Evolutionary conservation across 805 yeast species (phyloP).

Genomic region (Pichia eremophila): DNA sequence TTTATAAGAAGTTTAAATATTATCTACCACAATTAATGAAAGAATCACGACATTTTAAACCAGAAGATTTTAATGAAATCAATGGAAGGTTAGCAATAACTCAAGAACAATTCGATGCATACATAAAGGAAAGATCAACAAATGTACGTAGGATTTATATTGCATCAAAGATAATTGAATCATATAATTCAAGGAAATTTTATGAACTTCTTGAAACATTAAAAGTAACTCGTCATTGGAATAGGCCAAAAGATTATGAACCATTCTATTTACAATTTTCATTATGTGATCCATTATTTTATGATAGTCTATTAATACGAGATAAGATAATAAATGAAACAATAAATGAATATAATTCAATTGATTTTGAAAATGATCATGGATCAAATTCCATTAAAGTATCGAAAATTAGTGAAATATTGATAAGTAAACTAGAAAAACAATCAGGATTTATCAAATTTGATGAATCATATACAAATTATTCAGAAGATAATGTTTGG

Average conservation of each 20-base stretch:
- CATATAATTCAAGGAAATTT: conserved; percentile 1
- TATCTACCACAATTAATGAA: conserved; percentile 16
- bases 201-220: background rate
- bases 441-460: background rate
- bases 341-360: background rate
- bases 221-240: background rate
- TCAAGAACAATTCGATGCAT: background rate
- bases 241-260: conserved; percentile 5
- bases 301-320: conserved; percentile 13
- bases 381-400: too few relatives aligned
- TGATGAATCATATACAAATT: background rate
- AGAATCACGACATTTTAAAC: conserved; percentile 13
- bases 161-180: conserved; percentile 15
- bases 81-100: background rate
- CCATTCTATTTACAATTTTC: conserved; percentile 9
- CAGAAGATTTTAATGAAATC: background rate
- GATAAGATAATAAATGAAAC: conserved; percentile 3
- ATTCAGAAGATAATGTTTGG: background rate
- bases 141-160: conserved; percentile 10
- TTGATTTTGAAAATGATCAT: background rate
- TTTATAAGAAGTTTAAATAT: conserved; percentile 1
- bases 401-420: background rate
- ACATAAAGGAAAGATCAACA: conserved; percentile 6
- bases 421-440: background rate
- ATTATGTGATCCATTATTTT: conserved; percentile 17